A percentile compares a stretch with the other conserved stretches of the same genome.
phyloP scores from a whole-genome alignment of 805 yeast species.

The Candida succiphila region DNA sequence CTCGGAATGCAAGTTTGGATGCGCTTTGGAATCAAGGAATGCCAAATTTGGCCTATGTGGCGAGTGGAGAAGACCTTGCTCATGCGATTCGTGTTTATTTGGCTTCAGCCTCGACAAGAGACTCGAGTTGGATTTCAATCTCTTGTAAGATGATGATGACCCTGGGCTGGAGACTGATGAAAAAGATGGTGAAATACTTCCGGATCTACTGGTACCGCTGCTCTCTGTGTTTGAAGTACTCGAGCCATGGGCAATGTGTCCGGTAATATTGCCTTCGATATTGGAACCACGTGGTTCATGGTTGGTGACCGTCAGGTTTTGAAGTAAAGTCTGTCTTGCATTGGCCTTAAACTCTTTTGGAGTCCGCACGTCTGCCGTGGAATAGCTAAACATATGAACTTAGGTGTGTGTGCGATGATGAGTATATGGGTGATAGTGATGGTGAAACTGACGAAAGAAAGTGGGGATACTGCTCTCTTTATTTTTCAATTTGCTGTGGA shows the following conservation, averaged over 20 bases:
- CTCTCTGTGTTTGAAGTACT: no score
- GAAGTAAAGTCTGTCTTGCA: constrained; percentile 15
- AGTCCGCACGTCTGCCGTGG: constrained; percentile 9
- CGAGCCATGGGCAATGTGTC: no score
- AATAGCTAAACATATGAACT: constrained; percentile 10
- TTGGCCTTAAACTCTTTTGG: constrained; percentile 16
- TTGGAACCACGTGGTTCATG: background rate
- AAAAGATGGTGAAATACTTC: no score
- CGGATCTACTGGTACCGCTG: no score
- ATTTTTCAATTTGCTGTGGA: no score
- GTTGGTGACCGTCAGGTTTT: constrained; percentile 6
- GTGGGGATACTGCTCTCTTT: no score
- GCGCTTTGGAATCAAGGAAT: no score
- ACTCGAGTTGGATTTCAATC: constrained; percentile 5
- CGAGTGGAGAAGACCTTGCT: background rate
- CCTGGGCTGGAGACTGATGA: background rate
- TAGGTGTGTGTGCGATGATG: no score
- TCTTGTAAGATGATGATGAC: background rate
- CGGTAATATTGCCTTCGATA: no score
- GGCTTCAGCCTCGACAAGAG: constrained; percentile 5
- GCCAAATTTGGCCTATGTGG: no score
- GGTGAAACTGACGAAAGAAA: no score
- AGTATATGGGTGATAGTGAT: no score
- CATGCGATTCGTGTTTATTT: background rate
- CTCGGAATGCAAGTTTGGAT: background rate